Percentiles rank a stretch among this genome's conserved stretches.
phyloP scores from a whole-genome alignment of 352 stramenopile genomes.

The Phytophthora macrochlamydospora region DNA sequence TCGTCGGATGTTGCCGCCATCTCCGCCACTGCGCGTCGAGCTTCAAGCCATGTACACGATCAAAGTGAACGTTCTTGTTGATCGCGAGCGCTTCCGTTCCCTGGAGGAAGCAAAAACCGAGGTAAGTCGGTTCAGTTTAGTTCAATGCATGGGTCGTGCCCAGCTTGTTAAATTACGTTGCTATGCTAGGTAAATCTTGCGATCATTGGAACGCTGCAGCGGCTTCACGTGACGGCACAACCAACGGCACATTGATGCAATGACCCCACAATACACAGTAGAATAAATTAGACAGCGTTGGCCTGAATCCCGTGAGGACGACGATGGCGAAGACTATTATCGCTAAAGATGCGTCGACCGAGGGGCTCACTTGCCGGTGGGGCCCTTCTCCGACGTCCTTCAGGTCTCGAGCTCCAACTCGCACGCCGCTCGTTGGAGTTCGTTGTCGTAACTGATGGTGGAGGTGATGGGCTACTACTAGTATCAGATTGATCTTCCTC shows the following conservation, averaged over 20 bases:
- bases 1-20: conserved; percentile 29
- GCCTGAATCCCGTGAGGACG: conserved; percentile 18
- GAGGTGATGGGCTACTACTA: background rate
- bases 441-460: conserved; percentile 12
- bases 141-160: background rate
- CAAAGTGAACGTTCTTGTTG: conserved; percentile 65
- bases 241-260: conserved; percentile 26
- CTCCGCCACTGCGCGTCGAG: conserved; percentile 43
- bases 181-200: conserved; percentile 63
- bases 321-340: conserved; percentile 33
- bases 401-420: conserved; percentile 7
- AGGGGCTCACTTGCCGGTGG: conserved; percentile 34
- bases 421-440: conserved; percentile 18
- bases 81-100: conserved; percentile 54
- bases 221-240: conserved; percentile 35
- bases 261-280: background rate
- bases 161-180: background rate
- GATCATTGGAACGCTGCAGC: conserved; percentile 65
- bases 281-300: conserved; percentile 21
- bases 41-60: conserved; percentile 63
- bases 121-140: conserved; percentile 32
- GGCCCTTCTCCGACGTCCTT: conserved; percentile 19
- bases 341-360: conserved; percentile 22
- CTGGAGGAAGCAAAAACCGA: conserved; percentile 69
- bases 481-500: conserved; percentile 15